Base-by-base conservation (phyloP, 306 rosid genomes). In the Quillaja saponaria region DNA sequence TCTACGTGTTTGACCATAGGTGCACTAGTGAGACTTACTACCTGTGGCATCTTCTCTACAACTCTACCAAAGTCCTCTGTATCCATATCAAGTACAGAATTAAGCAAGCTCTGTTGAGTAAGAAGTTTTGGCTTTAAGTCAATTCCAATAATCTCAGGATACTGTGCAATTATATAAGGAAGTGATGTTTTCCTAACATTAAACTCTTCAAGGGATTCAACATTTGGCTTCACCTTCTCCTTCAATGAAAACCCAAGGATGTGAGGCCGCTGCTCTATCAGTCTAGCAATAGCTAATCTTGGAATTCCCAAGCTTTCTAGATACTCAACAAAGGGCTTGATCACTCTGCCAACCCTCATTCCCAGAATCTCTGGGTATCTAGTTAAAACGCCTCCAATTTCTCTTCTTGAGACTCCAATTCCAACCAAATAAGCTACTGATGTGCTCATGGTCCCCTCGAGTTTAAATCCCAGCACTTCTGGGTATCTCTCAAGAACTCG, bases 371-470 rank as follows among this genome's bases (percentile, higher is more conserved):
- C 97, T 0, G 97, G 99, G 64, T 74, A 89, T 71, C 83, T 79
- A 34, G 99, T 94, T 67, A 94, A 82, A 59, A 89, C 42, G 50
- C 86, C 82, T 38, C 99, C 99, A 17, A 94, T 73, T 76, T 94
- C 96, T 78, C 95, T 85, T 75, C 95, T 89, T 65, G 84, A 85
- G 3, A 94, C 90, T 18, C 99, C 96, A 58, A 94, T 85, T 21
- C 96, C 97, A 58, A 89, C 82, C 81, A 94, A 68, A 79, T 85
- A 94, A 10, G 99, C 97, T 58, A 94, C 96, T 0, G 96, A 94
- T 3, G 99, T 94, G 68, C 99, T 94, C 97, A 94, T 89, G 50
- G 99, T 94, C 68, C 99, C 99, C 78, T 94, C 99, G 33, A 94
- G 96, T 82, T 89, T 94, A 75, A 87, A 89, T 28, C 99, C 99